A percentile compares a stretch with the other conserved stretches of the same genome.
Evolutionary conservation across 345 rosid genomes (phyloP).

Genomic region (Eucalyptus pauciflora): DNA sequence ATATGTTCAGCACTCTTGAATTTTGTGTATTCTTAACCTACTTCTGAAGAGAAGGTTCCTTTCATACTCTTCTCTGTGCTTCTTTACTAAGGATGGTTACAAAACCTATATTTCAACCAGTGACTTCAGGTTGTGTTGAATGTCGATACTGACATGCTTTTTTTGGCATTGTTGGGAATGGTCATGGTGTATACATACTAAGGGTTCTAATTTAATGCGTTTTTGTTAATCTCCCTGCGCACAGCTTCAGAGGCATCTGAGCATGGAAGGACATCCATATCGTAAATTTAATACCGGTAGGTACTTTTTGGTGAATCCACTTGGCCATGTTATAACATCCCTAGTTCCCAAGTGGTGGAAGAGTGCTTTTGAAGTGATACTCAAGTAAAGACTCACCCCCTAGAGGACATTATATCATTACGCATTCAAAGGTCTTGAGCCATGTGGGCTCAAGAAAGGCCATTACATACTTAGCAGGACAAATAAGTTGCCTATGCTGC

Average conservation of each 20-base stretch:
- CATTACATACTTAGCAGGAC: not conserved
- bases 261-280: not conserved
- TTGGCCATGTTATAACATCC: not conserved
- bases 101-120: not conserved
- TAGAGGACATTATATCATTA: not conserved
- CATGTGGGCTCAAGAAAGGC: not conserved
- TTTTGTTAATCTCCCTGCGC: not conserved
- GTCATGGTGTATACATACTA: not conserved
- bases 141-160: not conserved
- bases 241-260: not conserved
- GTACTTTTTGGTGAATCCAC: not conserved
- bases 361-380: not conserved
- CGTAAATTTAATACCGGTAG: not conserved
- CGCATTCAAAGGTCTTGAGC: not conserved
- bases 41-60: not conserved
- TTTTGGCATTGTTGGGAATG: not conserved
- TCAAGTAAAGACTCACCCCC: not conserved
- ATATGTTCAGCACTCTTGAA: not conserved
- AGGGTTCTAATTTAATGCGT: not conserved
- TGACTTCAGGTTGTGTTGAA: not conserved
- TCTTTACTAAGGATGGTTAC: not conserved
- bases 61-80: not conserved
- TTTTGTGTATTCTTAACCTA: not conserved
- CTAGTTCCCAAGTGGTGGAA: not conserved
- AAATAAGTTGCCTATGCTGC: not conserved